Conservation (phyloP, 441 rosid genomes). For the Populus hybrid region DNA sequence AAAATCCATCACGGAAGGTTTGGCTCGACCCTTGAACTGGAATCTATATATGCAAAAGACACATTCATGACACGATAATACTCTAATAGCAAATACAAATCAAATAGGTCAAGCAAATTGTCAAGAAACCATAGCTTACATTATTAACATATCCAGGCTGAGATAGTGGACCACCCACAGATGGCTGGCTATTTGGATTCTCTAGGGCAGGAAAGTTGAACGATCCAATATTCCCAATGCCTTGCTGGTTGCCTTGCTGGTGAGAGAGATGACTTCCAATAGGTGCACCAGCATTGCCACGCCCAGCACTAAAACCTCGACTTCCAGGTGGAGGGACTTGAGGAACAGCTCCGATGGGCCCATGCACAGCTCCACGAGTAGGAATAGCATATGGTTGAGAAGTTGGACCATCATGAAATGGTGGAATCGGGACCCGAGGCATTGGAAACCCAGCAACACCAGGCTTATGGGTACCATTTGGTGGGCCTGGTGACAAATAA, state of each 20-base stretch:
- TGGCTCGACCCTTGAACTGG: slow-evolving; percentile 86
- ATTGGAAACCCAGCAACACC: slow-evolving; percentile 74
- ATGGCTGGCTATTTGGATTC: slow-evolving; percentile 88
- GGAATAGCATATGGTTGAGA: slow-evolving; percentile 97
- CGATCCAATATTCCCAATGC: slow-evolving; percentile 81
- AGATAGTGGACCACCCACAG: slow-evolving; percentile 86
- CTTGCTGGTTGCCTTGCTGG: slow-evolving; percentile 76
- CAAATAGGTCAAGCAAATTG: not conserved
- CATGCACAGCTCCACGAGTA: slow-evolving; percentile 78
- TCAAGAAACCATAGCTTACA: slow-evolving; percentile 21
- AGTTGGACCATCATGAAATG: slow-evolving; percentile 75
- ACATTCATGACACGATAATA: slow-evolving; percentile 7
- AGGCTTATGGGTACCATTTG: slow-evolving; percentile 85
- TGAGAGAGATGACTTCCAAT: slow-evolving; percentile 85
- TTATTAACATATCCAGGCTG: slow-evolving; percentile 95
- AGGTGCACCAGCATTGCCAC: slow-evolving; percentile 74
- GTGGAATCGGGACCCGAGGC: slow-evolving; percentile 78
- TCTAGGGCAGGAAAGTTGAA: slow-evolving; percentile 72
- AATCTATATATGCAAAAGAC: slow-evolving; percentile 37
- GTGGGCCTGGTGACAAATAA: slow-evolving; percentile 66
- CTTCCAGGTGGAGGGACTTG: slow-evolving; percentile 88
- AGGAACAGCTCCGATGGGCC: slow-evolving; percentile 96
- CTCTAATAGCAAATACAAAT: not conserved
- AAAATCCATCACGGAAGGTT: slow-evolving; percentile 93
- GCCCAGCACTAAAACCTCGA: slow-evolving; percentile 90